phyloP scores from a whole-genome alignment of 106 monocot species.

The Triglochin maritima region DNA sequence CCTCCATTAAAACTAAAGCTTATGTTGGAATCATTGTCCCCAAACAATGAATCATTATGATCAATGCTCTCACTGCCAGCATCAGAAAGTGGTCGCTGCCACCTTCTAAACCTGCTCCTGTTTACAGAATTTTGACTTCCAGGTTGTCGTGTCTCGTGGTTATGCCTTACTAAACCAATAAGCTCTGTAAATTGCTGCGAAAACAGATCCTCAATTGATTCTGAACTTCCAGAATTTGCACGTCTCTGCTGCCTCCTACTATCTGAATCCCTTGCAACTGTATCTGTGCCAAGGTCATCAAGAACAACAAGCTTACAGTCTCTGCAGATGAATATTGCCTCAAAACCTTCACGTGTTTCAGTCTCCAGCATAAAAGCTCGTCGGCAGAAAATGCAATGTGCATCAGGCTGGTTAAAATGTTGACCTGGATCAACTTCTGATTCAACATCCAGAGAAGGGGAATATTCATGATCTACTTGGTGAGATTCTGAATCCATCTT shows the following conservation, averaged over 20 bases:
- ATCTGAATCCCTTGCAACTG: conserved; percentile 16
- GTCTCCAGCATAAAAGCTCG: conserved; percentile 32
- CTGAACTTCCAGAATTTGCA: conserved; percentile 27
- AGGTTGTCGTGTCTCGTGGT: conserved; percentile 23
- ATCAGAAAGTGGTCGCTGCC: conserved; percentile 37
- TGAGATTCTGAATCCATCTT: conserved; percentile 8
- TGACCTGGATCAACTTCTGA: conserved; percentile 1
- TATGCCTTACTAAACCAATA: conserved; percentile 55
- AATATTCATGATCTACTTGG: background rate
- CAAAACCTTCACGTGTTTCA: conserved; percentile 33
- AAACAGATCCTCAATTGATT: conserved; percentile 60
- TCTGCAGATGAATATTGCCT: conserved; percentile 56
- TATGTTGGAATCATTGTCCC: conserved; percentile 55
- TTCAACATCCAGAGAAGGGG: background rate
- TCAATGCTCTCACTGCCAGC: conserved; percentile 54
- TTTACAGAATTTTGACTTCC: conserved; percentile 8
- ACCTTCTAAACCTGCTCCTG: conserved; percentile 22
- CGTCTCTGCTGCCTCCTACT: conserved; percentile 23
- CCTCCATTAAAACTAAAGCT: conserved; percentile 53
- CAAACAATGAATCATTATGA: conserved; percentile 42
- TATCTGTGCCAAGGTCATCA: conserved; percentile 26
- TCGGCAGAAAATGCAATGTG: conserved; percentile 64
- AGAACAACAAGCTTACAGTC: conserved; percentile 54
- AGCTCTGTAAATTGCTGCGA: conserved; percentile 59
- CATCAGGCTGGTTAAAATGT: conserved; percentile 12